Percentiles rank a stretch among this genome's conserved stretches.
Conservation (phyloP, 495 filamentous ascomycete species). For the Pseudevernia furfuracea region DNA sequence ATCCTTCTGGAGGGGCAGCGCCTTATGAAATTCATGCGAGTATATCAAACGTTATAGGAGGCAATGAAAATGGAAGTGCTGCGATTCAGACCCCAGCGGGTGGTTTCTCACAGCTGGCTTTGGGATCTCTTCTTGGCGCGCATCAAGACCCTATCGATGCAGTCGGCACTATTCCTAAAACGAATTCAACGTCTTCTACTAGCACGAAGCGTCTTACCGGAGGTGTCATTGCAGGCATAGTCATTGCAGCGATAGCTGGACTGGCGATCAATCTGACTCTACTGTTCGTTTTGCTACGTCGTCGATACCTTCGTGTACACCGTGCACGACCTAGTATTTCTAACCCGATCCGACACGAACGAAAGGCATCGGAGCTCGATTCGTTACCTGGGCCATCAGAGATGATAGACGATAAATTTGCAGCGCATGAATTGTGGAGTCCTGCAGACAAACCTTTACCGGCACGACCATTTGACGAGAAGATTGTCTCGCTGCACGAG, state of each 20-base stretch:
- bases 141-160: not conserved
- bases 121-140: constrained; percentile 11
- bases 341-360: constrained; percentile 2
- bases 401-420: constrained; percentile 3
- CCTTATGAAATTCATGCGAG: constrained; percentile 15
- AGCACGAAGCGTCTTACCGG: not conserved
- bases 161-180: not conserved
- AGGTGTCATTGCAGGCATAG: constrained; percentile 12
- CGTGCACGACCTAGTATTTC: constrained; percentile 11
- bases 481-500: constrained; percentile 5
- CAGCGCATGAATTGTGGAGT: constrained; percentile 10
- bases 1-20: constrained; percentile 8
- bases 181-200: not conserved
- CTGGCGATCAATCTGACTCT: not conserved
- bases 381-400: constrained; percentile 2
- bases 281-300: constrained; percentile 5
- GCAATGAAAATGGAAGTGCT: constrained; percentile 16
- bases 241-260: not conserved
- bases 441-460: constrained; percentile 10
- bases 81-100: constrained; percentile 14
- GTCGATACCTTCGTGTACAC: not conserved
- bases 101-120: constrained; percentile 13
- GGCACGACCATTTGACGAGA: constrained; percentile 5
- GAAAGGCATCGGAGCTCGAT: constrained; percentile 10
- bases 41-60: constrained; percentile 19